Base-by-base conservation (phyloP, 306 rosid genomes). In the Betula pendula region DNA sequence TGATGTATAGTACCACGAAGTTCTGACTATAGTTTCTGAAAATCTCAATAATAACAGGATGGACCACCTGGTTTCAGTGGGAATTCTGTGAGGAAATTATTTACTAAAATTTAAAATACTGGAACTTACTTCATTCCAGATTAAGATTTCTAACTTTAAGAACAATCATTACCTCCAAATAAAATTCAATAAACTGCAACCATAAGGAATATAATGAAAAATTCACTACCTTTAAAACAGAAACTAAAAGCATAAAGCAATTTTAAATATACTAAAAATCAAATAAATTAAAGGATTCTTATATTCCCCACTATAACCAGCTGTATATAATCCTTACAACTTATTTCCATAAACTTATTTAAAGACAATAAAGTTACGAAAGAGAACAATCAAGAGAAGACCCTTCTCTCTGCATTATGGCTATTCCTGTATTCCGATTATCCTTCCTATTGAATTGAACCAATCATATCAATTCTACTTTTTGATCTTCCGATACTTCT, bases 401-500 rank as follows among this genome's bases (percentile, higher is more conserved):
- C 55, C 79, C 81, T 68, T 70, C 81, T 79, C 81, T 73, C 87
- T 74, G 80, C 87, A 85, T 71, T 75, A 81, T 35, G 75, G 71
- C 81, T 73, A 87, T 77, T 84, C 80, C 76, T 81, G 83, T 86
- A 78, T 69, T 42, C 53, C 75, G 45, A 40, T 77, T 74, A 48
- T 76, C 66, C 73, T 72, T 75, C 80, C 90, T 86, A 84, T 79
- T 35, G 84, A 70, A 49, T 78, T 85, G 74, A 66, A 75, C 72
- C 43, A 10, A 53, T 35, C 72, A 29, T 25, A 40, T 8, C 19
- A 68, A 58, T 74, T 68, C 96, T 91, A 96, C 88, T 91, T 92
- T 91, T 93, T 96, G 90, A 89, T 87, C 97, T 90, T 96, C 20
- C 87, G 81, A 10, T 58, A 79, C 88, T 81, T 92, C 91, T 76